Evolutionary conservation across 2,329 filamentous ascomycete species (phyloP).

Genomic region (Fusarium camptoceras): DNA sequence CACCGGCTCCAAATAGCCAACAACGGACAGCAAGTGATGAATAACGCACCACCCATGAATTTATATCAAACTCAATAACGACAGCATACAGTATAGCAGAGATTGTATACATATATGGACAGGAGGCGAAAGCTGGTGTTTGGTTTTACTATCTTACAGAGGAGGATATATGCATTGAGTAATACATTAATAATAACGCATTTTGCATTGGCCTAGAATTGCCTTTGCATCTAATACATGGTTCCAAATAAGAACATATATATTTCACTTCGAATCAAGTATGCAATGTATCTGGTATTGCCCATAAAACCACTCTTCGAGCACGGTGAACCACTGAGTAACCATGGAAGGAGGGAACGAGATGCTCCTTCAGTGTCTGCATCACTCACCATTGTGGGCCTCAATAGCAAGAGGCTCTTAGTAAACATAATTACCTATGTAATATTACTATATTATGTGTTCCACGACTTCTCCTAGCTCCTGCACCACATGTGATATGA

Average conservation of each 20-base stretch:
- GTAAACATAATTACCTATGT: neutral
- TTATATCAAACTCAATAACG: conserved; percentile 32
- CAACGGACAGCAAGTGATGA: conserved; percentile 25
- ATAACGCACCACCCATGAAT: conserved; percentile 11
- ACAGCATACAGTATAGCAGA: neutral
- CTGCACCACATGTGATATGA: neutral
- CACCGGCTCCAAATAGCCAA: conserved; percentile 21
- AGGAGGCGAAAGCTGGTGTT: neutral
- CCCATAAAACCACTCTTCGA: neutral
- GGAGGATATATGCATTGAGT: neutral
- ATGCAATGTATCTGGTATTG: neutral
- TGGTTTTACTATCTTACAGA: neutral
- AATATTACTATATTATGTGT: neutral
- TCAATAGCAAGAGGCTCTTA: neutral
- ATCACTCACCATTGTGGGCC: neutral
- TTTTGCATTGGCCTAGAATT: neutral
- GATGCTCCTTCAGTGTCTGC: neutral
- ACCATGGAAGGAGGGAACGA: neutral
- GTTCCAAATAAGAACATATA: neutral
- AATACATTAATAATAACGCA: conserved; percentile 13
- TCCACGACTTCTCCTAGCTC: neutral
- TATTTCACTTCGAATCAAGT: neutral
- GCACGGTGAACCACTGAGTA: neutral
- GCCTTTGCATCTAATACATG: neutral
- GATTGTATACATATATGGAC: neutral